These are phyloP conservation scores for Penstemon newberryi DNA, from an alignment of 257 asterid genomes.

Conservation along the genomic window DNA sequence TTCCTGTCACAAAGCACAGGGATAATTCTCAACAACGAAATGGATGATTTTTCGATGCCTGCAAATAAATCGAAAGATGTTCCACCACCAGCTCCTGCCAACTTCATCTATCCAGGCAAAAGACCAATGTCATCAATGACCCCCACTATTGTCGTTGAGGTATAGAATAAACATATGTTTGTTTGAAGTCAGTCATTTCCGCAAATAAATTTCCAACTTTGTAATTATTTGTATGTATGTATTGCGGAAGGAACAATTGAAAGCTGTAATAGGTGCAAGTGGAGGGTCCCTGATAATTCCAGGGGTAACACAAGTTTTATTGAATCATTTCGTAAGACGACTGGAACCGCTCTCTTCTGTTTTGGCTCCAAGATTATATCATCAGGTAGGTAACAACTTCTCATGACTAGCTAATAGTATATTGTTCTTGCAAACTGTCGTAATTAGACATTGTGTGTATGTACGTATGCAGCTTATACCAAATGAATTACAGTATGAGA, in stretches of 20 bases:
- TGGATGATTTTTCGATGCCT: constrained; percentile 79
- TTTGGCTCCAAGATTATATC: constrained; percentile 64
- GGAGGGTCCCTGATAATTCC: constrained; percentile 63
- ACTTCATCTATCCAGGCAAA: constrained; percentile 63
- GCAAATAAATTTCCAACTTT: not conserved
- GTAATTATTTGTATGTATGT: not conserved
- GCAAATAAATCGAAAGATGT: constrained; percentile 4
- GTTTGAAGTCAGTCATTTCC: not conserved
- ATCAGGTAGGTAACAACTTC: constrained; percentile 40
- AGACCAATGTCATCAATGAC: constrained; percentile 79
- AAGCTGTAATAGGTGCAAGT: constrained; percentile 68
- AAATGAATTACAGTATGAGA: constrained; percentile 54
- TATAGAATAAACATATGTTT: constrained; percentile 11
- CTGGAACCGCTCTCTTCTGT: constrained; percentile 71
- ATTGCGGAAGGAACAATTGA: constrained; percentile 42
- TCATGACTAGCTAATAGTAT: not conserved
- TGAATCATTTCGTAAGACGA: constrained; percentile 49
- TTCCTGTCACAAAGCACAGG: constrained; percentile 62
- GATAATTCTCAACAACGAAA: constrained; percentile 71
- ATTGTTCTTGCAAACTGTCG: not conserved
- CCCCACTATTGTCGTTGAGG: constrained; percentile 65
- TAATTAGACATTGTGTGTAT: not conserved
- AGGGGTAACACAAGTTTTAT: constrained; percentile 49
- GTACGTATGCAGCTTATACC: constrained; percentile 53
- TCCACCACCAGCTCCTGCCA: constrained; percentile 59